These are phyloP conservation scores for Phellinidium pouzarii DNA, from an alignment of 1,284 basidiomycete species.

Conservation along the genomic window DNA sequence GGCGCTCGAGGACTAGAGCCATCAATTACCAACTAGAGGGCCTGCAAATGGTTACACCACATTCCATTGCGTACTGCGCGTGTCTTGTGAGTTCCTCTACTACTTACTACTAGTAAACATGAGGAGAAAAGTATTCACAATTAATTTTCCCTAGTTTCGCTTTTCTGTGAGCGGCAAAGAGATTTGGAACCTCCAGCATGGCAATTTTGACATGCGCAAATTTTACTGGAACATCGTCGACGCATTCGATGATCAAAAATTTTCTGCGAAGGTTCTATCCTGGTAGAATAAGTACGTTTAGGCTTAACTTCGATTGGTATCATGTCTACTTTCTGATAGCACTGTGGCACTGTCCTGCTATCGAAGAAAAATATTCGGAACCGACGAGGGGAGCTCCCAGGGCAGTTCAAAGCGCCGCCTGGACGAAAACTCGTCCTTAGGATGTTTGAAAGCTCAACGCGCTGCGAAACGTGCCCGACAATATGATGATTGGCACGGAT, in stretches of 20 bases:
- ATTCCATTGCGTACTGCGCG: neutral
- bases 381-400: no score
- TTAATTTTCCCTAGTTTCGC: neutral
- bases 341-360: no score
- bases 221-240: conserved; percentile 3
- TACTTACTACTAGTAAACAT: no score
- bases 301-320: no score
- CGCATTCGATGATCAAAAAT: neutral
- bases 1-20: neutral
- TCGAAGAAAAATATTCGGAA: no score
- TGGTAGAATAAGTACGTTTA: conserved; percentile 1
- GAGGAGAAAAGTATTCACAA: no score
- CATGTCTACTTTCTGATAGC: no score
- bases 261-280: neutral
- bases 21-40: neutral
- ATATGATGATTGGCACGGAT: no score
- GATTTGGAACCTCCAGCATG: neutral
- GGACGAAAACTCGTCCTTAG: no score
- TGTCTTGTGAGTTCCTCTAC: neutral
- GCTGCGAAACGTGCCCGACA: no score
- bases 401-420: no score
- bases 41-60: neutral
- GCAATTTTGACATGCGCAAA: neutral
- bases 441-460: no score
- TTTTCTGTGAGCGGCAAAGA: neutral